A percentile compares a stretch with the other conserved stretches of the same genome.
phyloP scores from a whole-genome alignment of 805 yeast species.

The Lipomyces sp. region DNA sequence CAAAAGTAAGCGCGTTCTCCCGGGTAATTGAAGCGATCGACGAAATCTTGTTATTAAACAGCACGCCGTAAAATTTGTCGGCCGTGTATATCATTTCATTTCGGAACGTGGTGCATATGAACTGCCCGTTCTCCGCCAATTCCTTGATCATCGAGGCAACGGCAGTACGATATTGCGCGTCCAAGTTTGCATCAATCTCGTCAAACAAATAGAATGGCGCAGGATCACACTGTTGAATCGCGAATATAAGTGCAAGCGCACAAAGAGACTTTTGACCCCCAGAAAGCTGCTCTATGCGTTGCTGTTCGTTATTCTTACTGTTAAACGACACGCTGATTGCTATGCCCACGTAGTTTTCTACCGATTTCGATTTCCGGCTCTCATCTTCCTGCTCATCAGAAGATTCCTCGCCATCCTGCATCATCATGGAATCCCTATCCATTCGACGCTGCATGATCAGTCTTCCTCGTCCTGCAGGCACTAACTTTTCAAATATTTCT shows the following conservation, averaged over 20 bases:
- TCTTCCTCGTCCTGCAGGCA: conserved; percentile 80
- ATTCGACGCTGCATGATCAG: conserved; percentile 63
- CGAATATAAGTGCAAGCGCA: conserved; percentile 90
- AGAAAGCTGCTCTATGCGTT: conserved; percentile 84
- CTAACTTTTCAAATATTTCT: conserved; percentile 76
- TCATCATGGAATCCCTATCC: conserved; percentile 37
- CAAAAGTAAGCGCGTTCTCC: conserved; percentile 79
- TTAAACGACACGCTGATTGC: conserved; percentile 88
- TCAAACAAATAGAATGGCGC: conserved; percentile 96
- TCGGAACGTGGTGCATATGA: conserved; percentile 94
- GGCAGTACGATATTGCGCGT: conserved; percentile 85
- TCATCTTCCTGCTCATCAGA: conserved; percentile 41
- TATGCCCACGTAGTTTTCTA: conserved; percentile 76
- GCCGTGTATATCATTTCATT: conserved; percentile 90
- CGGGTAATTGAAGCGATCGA: conserved; percentile 70
- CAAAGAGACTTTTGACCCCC: conserved; percentile 98
- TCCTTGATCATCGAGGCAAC: conserved; percentile 77
- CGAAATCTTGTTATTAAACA: conserved; percentile 80
- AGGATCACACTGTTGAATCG: conserved; percentile 93
- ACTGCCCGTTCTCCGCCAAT: conserved; percentile 66
- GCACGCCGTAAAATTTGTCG: conserved; percentile 84
- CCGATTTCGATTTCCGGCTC: conserved; percentile 38
- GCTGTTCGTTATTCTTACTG: conserved; percentile 82
- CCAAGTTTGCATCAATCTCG: conserved; percentile 95
- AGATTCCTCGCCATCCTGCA: conserved; percentile 39